phyloP scores from a whole-genome alignment of 257 asterid species.

The Galeopsis tetrahit region DNA sequence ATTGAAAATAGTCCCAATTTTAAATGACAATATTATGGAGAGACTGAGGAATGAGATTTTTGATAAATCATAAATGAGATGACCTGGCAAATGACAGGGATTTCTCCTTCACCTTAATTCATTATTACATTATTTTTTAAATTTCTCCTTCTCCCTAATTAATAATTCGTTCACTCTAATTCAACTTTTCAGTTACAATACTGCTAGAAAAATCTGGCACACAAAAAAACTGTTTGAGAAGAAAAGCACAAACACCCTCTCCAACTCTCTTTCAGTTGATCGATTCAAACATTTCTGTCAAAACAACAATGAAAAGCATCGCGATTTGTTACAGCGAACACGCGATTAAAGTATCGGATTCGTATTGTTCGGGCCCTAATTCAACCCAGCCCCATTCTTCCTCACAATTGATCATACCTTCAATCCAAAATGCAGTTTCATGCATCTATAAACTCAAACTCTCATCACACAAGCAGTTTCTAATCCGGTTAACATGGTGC shows the following conservation, averaged over 20 bases:
- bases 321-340: constrained; percentile 71
- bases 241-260: constrained; percentile 46
- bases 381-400: constrained; percentile 40
- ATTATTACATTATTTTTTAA: not conserved
- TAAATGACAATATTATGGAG: too few species aligned
- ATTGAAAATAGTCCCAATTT: too few species aligned
- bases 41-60: too few species aligned
- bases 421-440: constrained; percentile 53
- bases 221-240: constrained; percentile 45
- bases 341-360: constrained; percentile 73
- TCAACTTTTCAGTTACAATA: constrained; percentile 53
- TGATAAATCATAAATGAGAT: constrained; percentile 19
- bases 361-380: constrained; percentile 62
- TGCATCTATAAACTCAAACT: constrained; percentile 59
- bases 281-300: not conserved
- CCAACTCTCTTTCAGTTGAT: not conserved
- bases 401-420: constrained; percentile 31
- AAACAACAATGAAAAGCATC: constrained; percentile 60
- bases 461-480: constrained; percentile 40
- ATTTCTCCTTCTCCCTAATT: constrained; percentile 20
- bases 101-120: constrained; percentile 31
- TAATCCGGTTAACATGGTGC: constrained; percentile 64
- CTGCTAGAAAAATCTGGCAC: not conserved
- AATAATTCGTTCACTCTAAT: not conserved
- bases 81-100: constrained; percentile 44